A percentile compares a stretch with the other conserved stretches of the same genome.
These are phyloP conservation scores for Candida schatavii DNA, from an alignment of 805 yeast genomes.

Conservation along the genomic window DNA sequence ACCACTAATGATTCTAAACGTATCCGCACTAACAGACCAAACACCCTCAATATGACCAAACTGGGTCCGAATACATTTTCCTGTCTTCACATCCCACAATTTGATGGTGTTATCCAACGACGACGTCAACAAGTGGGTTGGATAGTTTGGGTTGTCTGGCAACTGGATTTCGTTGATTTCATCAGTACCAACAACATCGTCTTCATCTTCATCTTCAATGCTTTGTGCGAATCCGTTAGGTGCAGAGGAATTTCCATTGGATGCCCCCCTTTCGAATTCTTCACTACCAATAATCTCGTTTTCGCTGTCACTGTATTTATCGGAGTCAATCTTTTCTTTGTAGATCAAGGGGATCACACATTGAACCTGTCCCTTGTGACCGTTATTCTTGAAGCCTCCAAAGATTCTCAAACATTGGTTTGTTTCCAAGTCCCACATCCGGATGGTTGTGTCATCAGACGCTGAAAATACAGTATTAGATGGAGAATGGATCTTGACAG, in stretches of 20 bases:
- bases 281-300: slow-evolving; percentile 14
- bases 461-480: slow-evolving; percentile 81
- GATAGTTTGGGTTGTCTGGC: slow-evolving; percentile 41
- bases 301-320: slow-evolving; percentile 37
- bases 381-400: slow-evolving; percentile 69
- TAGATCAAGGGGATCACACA: slow-evolving; percentile 83
- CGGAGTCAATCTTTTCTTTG: slow-evolving; percentile 56
- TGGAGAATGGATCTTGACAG: slow-evolving; percentile 79
- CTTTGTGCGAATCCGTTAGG: slow-evolving; percentile 5
- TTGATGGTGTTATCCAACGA: slow-evolving; percentile 92
- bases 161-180: slow-evolving; percentile 13
- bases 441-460: slow-evolving; percentile 85
- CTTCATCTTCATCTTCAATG: slow-evolving; percentile 8
- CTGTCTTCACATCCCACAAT: slow-evolving; percentile 84
- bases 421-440: slow-evolving; percentile 90
- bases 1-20: slow-evolving; percentile 90
- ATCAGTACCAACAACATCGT: slow-evolving; percentile 13
- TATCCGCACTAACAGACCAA: slow-evolving; percentile 95
- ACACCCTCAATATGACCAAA: slow-evolving; percentile 99
- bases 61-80: slow-evolving; percentile 87
- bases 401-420: slow-evolving; percentile 78
- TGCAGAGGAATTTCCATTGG: slow-evolving; percentile 2
- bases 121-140: slow-evolving; percentile 82
- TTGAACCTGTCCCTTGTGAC: slow-evolving; percentile 94
- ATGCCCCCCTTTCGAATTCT: slow-evolving; percentile 8